Evolutionary conservation across 495 filamentous ascomycete species (phyloP).

Genomic region (Pseudomonodictys pantanalensis): DNA sequence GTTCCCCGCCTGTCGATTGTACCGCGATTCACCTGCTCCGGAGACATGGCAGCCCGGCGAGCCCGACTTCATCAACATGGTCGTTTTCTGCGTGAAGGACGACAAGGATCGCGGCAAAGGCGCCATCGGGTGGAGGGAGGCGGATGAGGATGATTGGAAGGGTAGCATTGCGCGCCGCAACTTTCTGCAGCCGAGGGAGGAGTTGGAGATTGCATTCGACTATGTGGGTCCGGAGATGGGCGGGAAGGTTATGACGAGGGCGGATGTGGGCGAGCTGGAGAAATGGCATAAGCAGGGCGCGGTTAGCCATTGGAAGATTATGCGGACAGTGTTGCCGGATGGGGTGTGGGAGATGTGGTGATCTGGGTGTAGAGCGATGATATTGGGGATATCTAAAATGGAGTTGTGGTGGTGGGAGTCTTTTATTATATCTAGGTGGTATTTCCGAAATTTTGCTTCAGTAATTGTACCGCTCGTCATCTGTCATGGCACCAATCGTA

Average conservation of each 20-base stretch:
- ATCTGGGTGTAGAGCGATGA: background rate
- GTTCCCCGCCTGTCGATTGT: conserved; percentile 80
- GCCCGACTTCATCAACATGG: conserved; percentile 85
- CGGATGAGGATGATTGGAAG: conserved; percentile 64
- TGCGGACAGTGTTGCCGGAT: conserved; percentile 77
- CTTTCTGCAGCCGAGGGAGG: conserved; percentile 70
- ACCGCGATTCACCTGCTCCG: conserved; percentile 66
- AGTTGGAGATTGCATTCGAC: conserved; percentile 59
- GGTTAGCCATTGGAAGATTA: conserved; percentile 83
- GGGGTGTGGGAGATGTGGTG: conserved; percentile 87
- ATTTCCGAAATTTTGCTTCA: too few relatives aligned
- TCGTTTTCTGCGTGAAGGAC: conserved; percentile 67
- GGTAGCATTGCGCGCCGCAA: conserved; percentile 64
- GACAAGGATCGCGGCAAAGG: conserved; percentile 24
- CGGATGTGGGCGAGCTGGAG: conserved; percentile 58
- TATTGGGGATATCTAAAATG: background rate
- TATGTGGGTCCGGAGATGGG: conserved; percentile 39
- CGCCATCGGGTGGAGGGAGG: conserved; percentile 64
- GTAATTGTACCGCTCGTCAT: too few relatives aligned
- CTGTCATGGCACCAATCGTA: too few relatives aligned
- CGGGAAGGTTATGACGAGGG: conserved; percentile 50
- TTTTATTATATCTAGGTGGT: too few relatives aligned
- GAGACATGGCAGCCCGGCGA: conserved; percentile 32
- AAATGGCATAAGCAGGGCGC: conserved; percentile 72
- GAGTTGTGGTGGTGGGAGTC: too few relatives aligned